These are phyloP conservation scores for Hypoxylon sp. DNA, from an alignment of 2,329 filamentous ascomycete species.

Conservation along the genomic window DNA sequence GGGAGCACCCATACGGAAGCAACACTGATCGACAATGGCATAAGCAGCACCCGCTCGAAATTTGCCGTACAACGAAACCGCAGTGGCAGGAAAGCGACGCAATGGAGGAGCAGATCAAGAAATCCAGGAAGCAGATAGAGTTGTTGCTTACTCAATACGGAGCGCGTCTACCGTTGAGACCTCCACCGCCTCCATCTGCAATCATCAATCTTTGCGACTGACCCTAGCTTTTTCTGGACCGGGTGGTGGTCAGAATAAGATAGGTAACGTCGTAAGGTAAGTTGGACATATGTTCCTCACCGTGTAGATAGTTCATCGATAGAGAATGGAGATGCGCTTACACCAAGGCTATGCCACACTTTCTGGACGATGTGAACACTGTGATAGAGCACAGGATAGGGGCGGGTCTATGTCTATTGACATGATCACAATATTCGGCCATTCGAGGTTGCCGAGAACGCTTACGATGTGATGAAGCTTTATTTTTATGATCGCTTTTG, in stretches of 20 bases:
- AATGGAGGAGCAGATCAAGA: slow-evolving; percentile 20
- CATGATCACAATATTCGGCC: slow-evolving; percentile 7
- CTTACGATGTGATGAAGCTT: slow-evolving; percentile 27
- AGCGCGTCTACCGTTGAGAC: slow-evolving; percentile 6
- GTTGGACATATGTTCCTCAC: neutral
- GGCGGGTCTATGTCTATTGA: slow-evolving; percentile 1
- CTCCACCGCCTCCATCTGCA: neutral
- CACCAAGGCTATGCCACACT: neutral
- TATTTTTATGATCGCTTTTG: slow-evolving; percentile 72
- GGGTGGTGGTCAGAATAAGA: neutral
- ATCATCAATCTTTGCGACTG: slow-evolving; percentile 9
- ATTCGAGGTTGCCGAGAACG: slow-evolving; percentile 16
- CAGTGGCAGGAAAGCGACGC: slow-evolving; percentile 10
- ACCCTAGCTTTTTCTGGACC: neutral
- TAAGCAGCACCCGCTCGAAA: slow-evolving; percentile 35
- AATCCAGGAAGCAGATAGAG: slow-evolving; percentile 28
- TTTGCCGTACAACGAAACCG: slow-evolving; percentile 29
- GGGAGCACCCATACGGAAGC: slow-evolving; percentile 31
- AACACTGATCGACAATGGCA: slow-evolving; percentile 18
- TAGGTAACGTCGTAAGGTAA: neutral
- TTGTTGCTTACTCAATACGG: slow-evolving; percentile 38
- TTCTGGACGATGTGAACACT: neutral
- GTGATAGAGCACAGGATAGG: neutral
- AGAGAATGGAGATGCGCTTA: slow-evolving; percentile 7
- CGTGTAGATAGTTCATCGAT: slow-evolving; percentile 5